Evolutionary conservation across 2,329 filamentous ascomycete species (phyloP).

Genomic region (Teratosphaeriaceae sp.): DNA sequence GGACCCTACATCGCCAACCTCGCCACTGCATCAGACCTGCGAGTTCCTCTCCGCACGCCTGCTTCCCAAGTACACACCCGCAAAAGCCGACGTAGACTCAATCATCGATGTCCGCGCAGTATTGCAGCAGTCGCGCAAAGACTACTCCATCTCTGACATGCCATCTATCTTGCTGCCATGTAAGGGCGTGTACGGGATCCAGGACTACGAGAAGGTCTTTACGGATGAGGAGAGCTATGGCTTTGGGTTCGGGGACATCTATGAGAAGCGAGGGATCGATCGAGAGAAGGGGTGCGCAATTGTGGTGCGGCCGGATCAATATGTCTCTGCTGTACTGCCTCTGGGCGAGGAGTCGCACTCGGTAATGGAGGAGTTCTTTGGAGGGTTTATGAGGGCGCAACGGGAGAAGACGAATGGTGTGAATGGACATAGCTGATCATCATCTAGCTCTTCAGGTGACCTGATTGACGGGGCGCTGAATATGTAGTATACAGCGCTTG

Average conservation of each 20-base stretch:
- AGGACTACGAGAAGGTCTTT: slow-evolving; percentile 37
- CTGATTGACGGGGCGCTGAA: too few relatives aligned
- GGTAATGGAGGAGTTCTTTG: slow-evolving; percentile 25
- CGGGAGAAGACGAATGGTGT: not conserved
- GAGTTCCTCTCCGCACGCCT: slow-evolving; percentile 15
- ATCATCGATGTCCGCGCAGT: slow-evolving; percentile 48
- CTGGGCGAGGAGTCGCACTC: slow-evolving; percentile 15
- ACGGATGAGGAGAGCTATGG: slow-evolving; percentile 40
- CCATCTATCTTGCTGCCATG: slow-evolving; percentile 40
- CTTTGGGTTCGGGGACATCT: slow-evolving; percentile 34
- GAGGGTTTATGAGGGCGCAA: slow-evolving; percentile 19
- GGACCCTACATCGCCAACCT: slow-evolving; percentile 13
- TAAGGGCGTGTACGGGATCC: slow-evolving; percentile 29
- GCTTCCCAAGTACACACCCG: slow-evolving; percentile 33
- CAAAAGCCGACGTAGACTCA: slow-evolving; percentile 34
- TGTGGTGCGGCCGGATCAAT: slow-evolving; percentile 60
- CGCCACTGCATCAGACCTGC: slow-evolving; percentile 19
- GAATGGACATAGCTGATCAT: not conserved
- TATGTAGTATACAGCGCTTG: too few relatives aligned
- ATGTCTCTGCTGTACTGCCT: slow-evolving; percentile 42
- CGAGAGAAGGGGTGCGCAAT: slow-evolving; percentile 50
- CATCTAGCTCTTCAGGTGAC: too few relatives aligned
- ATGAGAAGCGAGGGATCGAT: slow-evolving; percentile 55
- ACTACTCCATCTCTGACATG: slow-evolving; percentile 30
- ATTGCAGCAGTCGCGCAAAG: slow-evolving; percentile 23